Base-by-base conservation (phyloP, 768 basidiomycete genomes). In the Lactarius akahatsu region DNA sequence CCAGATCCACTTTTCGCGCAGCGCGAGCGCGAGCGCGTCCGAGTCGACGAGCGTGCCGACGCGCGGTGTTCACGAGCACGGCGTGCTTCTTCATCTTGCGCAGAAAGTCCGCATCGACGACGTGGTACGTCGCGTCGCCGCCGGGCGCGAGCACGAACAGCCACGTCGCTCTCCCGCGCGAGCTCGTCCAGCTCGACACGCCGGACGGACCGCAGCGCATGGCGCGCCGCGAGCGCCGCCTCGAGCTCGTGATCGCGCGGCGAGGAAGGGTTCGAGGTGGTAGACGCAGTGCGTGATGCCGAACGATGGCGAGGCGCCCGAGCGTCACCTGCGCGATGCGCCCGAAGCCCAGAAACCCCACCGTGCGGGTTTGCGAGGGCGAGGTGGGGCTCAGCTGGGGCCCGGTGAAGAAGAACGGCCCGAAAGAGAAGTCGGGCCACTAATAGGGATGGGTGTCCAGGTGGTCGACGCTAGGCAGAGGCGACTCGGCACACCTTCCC, bases 331-430 rank as follows among this genome's bases (percentile, higher is more conserved):
- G 92, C 0, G 94, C 87, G 71, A 98, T 98, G 30, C 96, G 86
- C 7, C 96, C 96, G 71, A 98, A 98, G 15, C 97, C 97, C 38
- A 98, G 80, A 78, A 98, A 97, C 1, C 94, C 95, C 2, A 88
- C 85, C 1, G 88, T 96, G 52, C 88, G 86, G 9, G 74, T 82
- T 2, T 81, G 81, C 8, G 83, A 79, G 18, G 79, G 71, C 2
- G 73, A 64, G 1, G 82, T 81, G 0, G 86, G 77, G 76, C 89
- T 87, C 23, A 92, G 77, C 73, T 94, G 92, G 1, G 86, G 90
- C 0, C 96, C 96, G 70, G 92, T 94, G 70, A 96, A 85, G 15
- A 81, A 78, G 76, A 94, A 95, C 0, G 96, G 96, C 0, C 86
- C 78, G 91, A 95, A 98, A 26, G 80, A 81, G 68, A 83, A 84